Base-by-base conservation (phyloP, 257 asterid species). In the Capsicum chinense region DNA sequence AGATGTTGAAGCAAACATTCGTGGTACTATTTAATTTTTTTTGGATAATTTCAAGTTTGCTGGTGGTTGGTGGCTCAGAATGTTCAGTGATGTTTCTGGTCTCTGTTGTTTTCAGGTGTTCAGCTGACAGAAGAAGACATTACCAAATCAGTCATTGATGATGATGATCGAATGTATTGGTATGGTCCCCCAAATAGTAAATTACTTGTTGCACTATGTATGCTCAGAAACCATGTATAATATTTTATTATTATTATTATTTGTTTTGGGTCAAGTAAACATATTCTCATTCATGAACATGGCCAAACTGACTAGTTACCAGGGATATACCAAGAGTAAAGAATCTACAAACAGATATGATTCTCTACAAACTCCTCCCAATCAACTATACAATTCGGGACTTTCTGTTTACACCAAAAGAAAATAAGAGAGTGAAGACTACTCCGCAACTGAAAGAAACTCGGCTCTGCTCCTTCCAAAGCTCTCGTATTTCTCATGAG, bases 111-210 rank as follows among this genome's bases (percentile, higher is more conserved):
- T 84, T 81, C 86, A 94, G 97, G 97, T 79, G 85, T 84, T 86
- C 89, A 79, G 80, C 67, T 92, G 84, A 86, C 85, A 62, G 97
- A 93, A 86, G 92, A 88, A 56, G 92, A 89, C 86, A 83, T 93
- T 71, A 81, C 81, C 9, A 44, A 87, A 56, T 90, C 94, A 79
- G 64, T 80, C 6, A 85, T 88, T 83, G 95, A 94, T 60, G 88
- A 90, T 56, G 95, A 92, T 86, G 95, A 91, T 79, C 86, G 97
- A 79, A 86, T 93, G 52, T 92, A 86, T 89, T 94, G 98, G 98
- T 93, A 88, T 74, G 84, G 78, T 56, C 79, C 67, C 87, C 74
- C 62, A 79, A 83, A 44, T 63, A 48, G 47, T 63, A 17, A 64
- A 47, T 81, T 63, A 9, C 39, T 81, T 81, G 21, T 63, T 11